Base-by-base conservation (phyloP, 768 basidiomycete species). In the Artomyces pyxidatus region DNA sequence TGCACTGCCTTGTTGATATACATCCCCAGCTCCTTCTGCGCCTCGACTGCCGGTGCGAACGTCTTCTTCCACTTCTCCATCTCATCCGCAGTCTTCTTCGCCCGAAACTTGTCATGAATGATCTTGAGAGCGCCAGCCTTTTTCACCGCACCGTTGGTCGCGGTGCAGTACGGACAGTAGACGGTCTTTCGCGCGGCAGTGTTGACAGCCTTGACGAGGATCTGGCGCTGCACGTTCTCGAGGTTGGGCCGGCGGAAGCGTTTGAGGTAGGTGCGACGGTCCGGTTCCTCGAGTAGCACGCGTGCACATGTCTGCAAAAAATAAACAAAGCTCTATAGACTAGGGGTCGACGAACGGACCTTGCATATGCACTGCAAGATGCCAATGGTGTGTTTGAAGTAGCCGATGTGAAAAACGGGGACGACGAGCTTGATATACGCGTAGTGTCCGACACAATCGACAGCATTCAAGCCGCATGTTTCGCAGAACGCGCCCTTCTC, bases 311-410 rank as follows among this genome's bases (percentile, higher is more conserved):
- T 89, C 87, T 88, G 25, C 28, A 19, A 2, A 8, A 35, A 6
- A 14, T 14, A 16, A 11, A 51, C 55, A 49, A 41, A 26, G 32
- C 19, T 22, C 21, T 1, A 25, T 6, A 16, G 32, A 11, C 16
- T 8, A 1, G 42, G 6, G 25, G 37, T 14, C 3, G 16, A 19
- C n/a, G 38, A 6, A 57, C 74, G 47, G 53, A 92, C 94, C 71
- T 99, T 99, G 78, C 96, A 99, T 56, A 98, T 93, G 57, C 88
- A 87, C 62, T 98, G 96, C 1, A 98, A 76, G 55, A 98, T 86
- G 22, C 79, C 78, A 51, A 98, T 91, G 16, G 87, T 90, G 58
- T 97, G 93, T 64, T 93, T 89, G 73, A 99, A 98, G 68, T 91
- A 99, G 6, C 96, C 96, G 49, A 98, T 91, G 63, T 99, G 96